Conservation (phyloP, 1,284 basidiomycete species). For the Malassezia vespertilionis region DNA sequence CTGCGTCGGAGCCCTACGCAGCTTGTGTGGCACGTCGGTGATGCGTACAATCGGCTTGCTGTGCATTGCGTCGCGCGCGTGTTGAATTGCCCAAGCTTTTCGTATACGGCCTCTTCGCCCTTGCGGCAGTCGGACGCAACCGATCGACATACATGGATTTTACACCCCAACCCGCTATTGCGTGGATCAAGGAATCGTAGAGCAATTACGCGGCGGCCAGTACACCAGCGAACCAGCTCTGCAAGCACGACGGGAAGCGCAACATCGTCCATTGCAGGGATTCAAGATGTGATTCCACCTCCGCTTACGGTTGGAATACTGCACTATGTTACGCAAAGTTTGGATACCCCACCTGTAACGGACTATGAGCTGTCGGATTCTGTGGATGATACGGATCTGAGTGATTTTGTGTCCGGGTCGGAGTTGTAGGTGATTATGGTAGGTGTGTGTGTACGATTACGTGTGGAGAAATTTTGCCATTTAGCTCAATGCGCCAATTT, state of each 20-base stretch:
- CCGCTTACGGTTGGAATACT: constrained; percentile 11
- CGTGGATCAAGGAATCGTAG: constrained; percentile 17
- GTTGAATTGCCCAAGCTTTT: constrained; percentile 27
- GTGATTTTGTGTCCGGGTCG: too few species aligned
- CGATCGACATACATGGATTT: constrained; percentile 31
- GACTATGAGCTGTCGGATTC: constrained; percentile 13
- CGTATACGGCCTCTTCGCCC: constrained; percentile 9
- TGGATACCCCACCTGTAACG: constrained; percentile 12
- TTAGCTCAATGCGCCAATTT: too few species aligned
- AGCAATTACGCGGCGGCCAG: background rate
- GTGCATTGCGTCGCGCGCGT: constrained; percentile 40
- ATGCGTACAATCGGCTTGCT: constrained; percentile 27
- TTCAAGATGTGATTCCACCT: background rate
- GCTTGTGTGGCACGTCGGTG: constrained; percentile 30
- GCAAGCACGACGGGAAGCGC: constrained; percentile 10
- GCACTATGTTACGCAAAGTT: background rate
- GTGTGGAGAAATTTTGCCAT: too few species aligned
- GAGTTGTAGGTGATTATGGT: too few species aligned
- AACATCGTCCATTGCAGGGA: constrained; percentile 1
- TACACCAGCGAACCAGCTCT: constrained; percentile 10
- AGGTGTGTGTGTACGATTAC: too few species aligned
- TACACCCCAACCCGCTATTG: constrained; percentile 29
- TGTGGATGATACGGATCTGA: too few species aligned
- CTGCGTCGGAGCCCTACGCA: constrained; percentile 30
- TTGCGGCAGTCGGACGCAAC: background rate